These are phyloP conservation scores for Boletus subparvulus DNA, from an alignment of 768 basidiomycete genomes.

Conservation along the genomic window DNA sequence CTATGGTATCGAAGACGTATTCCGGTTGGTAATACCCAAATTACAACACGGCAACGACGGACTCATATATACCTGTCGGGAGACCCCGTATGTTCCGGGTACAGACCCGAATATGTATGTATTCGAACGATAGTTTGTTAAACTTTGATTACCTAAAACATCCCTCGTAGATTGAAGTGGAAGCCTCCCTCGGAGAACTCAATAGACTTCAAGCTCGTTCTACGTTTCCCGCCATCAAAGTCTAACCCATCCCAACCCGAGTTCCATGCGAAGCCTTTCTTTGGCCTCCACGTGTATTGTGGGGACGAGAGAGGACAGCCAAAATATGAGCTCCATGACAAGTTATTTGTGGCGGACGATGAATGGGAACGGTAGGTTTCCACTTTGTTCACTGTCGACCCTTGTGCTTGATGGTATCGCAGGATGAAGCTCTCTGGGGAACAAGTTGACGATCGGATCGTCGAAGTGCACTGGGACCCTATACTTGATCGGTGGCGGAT, in stretches of 20 bases:
- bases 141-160: background rate
- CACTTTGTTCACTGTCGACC: background rate
- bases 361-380: conserved; percentile 88
- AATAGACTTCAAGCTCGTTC: conserved; percentile 92
- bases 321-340: conserved; percentile 83
- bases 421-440: conserved; percentile 85
- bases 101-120: conserved; percentile 89
- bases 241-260: conserved; percentile 64
- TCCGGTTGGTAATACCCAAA: conserved; percentile 76
- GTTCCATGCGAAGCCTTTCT: conserved; percentile 80
- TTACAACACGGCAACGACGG: conserved; percentile 94
- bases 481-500: conserved; percentile 71
- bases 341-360: conserved; percentile 79
- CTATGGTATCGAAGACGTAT: conserved; percentile 85
- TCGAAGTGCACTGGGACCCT: conserved; percentile 91
- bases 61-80: conserved; percentile 92
- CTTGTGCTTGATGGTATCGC: conserved; percentile 7
- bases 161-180: conserved; percentile 81
- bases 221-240: conserved; percentile 81
- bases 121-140: conserved; percentile 52
- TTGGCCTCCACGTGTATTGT: conserved; percentile 79
- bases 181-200: conserved; percentile 98
- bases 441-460: conserved; percentile 90
- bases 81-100: conserved; percentile 73
- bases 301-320: conserved; percentile 58